Conservation (phyloP, 1,284 basidiomycete species). For the Ustilago shanxiensis region DNA sequence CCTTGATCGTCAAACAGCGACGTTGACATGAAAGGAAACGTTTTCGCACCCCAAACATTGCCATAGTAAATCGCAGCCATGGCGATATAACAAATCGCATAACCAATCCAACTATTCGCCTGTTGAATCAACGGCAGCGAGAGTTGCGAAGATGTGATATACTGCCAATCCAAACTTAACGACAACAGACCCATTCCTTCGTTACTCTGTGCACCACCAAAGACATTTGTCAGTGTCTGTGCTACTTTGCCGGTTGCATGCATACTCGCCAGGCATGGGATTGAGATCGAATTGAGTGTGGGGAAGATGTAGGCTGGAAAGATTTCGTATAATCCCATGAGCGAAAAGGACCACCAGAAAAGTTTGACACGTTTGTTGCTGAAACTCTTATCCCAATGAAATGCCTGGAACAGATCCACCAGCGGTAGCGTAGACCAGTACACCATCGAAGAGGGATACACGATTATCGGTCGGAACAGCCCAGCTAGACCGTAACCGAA, state of each 20-base stretch:
- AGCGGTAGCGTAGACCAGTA: conserved; percentile 63
- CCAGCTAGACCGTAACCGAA: conserved; percentile 77
- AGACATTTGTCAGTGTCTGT: conserved; percentile 61
- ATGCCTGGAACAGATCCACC: conserved; percentile 61
- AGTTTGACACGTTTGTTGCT: conserved; percentile 74
- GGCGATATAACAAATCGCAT: conserved; percentile 55
- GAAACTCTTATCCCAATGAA: conserved; percentile 70
- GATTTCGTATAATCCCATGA: conserved; percentile 34
- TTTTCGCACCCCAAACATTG: conserved; percentile 46
- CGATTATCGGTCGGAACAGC: conserved; percentile 35
- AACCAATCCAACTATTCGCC: conserved; percentile 59
- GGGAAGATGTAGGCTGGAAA: conserved; percentile 73
- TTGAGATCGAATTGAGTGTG: conserved; percentile 62
- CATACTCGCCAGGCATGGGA: conserved; percentile 73
- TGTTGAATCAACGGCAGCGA: conserved; percentile 64
- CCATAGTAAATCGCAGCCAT: conserved; percentile 64
- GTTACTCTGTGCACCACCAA: conserved; percentile 60
- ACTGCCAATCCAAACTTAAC: conserved; percentile 58
- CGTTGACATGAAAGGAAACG: conserved; percentile 52
- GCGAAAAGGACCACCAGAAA: conserved; percentile 74
- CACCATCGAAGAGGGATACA: conserved; percentile 69
- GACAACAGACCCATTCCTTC: conserved; percentile 61
- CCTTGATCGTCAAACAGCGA: conserved; percentile 35
- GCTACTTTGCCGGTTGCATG: conserved; percentile 70
- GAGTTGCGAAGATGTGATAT: conserved; percentile 55